phyloP scores from a whole-genome alignment of 495 filamentous ascomycete genomes.

The Neurospora sp. region DNA sequence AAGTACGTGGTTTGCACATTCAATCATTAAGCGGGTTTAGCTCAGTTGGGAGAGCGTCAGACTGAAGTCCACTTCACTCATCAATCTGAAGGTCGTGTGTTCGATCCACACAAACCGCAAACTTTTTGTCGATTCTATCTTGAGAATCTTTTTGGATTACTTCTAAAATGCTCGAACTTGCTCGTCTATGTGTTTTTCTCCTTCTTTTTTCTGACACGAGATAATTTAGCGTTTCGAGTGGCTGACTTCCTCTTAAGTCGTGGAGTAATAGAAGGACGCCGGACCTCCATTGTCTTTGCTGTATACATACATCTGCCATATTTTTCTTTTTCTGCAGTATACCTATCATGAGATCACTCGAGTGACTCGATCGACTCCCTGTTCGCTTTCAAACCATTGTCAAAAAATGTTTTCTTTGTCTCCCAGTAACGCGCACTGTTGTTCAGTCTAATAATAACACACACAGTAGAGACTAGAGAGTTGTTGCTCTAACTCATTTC shows the following conservation, averaged over 20 bases:
- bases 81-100: not conserved
- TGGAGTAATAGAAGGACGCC: not conserved
- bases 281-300: not conserved
- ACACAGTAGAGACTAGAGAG: not conserved
- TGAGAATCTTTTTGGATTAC: not conserved
- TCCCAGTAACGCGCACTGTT: not conserved
- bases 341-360: not conserved
- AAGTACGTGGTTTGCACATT: not conserved
- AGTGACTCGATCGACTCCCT: not conserved
- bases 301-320: not conserved
- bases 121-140: not conserved
- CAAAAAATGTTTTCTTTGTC: not conserved
- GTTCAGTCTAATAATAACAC: not conserved
- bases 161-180: no score
- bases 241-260: no score
- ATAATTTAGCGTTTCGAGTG: not conserved
- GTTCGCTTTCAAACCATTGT: not conserved
- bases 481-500: not conserved
- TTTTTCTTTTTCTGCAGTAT: not conserved
- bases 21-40: not conserved
- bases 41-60: not conserved
- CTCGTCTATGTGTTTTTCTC: not conserved
- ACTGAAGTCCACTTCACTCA: not conserved
- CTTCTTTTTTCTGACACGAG: not conserved
- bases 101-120: not conserved